Conservation (phyloP, 495 filamentous ascomycete genomes). For the Amniculicola lignicola region DNA sequence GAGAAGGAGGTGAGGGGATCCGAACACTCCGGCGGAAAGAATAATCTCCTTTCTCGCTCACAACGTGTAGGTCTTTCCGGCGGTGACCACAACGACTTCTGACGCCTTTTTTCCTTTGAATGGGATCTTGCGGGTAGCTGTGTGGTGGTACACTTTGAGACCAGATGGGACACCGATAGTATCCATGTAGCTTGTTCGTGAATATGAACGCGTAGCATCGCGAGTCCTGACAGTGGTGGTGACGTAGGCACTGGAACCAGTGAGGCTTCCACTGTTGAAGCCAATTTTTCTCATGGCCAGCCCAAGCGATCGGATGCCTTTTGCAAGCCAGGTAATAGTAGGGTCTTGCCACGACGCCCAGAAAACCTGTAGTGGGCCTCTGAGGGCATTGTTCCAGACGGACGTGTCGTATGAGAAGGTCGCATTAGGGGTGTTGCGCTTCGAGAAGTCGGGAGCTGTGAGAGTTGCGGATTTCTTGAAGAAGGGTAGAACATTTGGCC, state of each 20-base stretch:
- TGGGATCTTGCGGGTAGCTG: conserved; percentile 44
- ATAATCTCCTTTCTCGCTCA: conserved; percentile 41
- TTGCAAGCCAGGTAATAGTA: conserved; percentile 38
- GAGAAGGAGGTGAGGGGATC: conserved; percentile 40
- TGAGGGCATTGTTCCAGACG: conserved; percentile 22
- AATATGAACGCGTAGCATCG: no score
- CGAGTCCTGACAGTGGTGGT: neutral
- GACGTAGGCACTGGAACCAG: neutral
- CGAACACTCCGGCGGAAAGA: conserved; percentile 38
- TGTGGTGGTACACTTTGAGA: no score
- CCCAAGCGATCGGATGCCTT: conserved; percentile 40
- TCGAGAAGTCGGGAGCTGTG: conserved; percentile 10
- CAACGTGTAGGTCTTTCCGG: conserved; percentile 41
- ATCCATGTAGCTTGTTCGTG: no score
- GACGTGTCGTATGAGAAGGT: conserved; percentile 33
- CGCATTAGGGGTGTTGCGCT: conserved; percentile 26
- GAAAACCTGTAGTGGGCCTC: conserved; percentile 31
- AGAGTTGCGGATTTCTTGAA: conserved; percentile 44
- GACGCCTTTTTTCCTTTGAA: conserved; percentile 41
- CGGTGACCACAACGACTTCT: conserved; percentile 38
- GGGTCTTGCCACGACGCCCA: conserved; percentile 31
- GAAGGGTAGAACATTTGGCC: conserved; percentile 44
- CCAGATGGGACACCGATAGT: no score
- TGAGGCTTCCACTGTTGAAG: no score
- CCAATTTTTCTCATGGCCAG: no score